Percentiles rank a stretch among this genome's conserved stretches.
Conservation (phyloP, 2,329 filamentous ascomycete species). For the Fusarium nematophilum region DNA sequence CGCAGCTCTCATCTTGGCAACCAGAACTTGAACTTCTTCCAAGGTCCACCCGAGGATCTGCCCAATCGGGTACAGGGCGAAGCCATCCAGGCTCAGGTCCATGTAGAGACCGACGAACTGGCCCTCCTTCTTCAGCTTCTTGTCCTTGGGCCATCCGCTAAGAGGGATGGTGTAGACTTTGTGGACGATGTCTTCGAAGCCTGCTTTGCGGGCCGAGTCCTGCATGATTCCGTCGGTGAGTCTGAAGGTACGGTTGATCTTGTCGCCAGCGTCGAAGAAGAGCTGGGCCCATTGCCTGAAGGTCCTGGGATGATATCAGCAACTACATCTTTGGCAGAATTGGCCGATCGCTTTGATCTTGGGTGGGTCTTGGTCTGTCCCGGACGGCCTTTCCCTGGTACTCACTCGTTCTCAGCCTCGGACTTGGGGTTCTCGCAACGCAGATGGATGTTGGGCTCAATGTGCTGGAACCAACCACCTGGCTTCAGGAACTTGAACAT, state of each 20-base stretch:
- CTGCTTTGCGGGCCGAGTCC: conserved; percentile 7
- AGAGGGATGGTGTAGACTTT: conserved; percentile 14
- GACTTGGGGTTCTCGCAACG: conserved; percentile 21
- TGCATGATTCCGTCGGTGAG: conserved; percentile 26
- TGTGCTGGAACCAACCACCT: conserved; percentile 32
- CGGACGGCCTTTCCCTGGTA: too few species aligned
- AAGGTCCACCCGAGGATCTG: conserved; percentile 20
- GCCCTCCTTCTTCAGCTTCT: conserved; percentile 16
- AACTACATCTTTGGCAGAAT: too few species aligned
- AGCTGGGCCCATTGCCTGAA: conserved; percentile 32
- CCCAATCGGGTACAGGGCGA: conserved; percentile 15
- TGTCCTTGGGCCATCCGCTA: conserved; percentile 28
- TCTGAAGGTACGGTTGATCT: conserved; percentile 24
- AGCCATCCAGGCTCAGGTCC: conserved; percentile 24
- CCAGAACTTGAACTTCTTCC: conserved; percentile 14
- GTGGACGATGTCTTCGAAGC: conserved; percentile 14
- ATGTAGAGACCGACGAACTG: conserved; percentile 26
- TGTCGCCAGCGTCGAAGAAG: conserved; percentile 28
- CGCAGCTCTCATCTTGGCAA: conserved; percentile 14
- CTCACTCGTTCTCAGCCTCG: conserved; percentile 23
- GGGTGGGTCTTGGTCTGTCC: too few species aligned
- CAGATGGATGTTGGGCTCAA: conserved; percentile 26
- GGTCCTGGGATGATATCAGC: conserved; percentile 1
- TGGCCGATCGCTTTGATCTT: too few species aligned
- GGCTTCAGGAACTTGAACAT: conserved; percentile 26